A percentile compares a stretch with the other conserved stretches of the same genome.
phyloP scores from a whole-genome alignment of 2,329 filamentous ascomycete genomes.

The Fusarium poae region DNA sequence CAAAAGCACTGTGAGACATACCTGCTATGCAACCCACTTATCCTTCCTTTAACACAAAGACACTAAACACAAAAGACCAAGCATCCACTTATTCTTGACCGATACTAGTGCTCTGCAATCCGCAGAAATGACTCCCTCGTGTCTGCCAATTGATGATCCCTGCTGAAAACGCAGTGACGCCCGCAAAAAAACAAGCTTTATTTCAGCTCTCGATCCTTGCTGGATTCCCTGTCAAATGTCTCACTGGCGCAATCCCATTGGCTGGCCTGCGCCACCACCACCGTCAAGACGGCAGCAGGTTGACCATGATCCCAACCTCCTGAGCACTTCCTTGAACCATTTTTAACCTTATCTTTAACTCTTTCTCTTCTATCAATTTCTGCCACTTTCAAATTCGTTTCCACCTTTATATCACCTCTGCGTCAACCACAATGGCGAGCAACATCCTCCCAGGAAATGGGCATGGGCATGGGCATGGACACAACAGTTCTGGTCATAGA shows the following conservation, averaged over 20 bases:
- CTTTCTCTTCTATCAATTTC: too few species aligned
- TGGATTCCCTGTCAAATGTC: conserved; percentile 32
- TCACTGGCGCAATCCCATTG: conserved; percentile 22
- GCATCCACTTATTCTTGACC: too few species aligned
- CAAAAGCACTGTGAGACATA: too few species aligned
- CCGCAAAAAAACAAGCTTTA: conserved; percentile 35
- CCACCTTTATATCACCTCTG: fast-evolving
- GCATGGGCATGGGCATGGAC: conserved; percentile 19
- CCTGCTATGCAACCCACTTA: too few species aligned
- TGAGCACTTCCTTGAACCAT: not conserved
- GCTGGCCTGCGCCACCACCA: conserved; percentile 31
- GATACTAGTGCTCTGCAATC: too few species aligned
- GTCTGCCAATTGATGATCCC: not conserved
- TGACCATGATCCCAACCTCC: conserved; percentile 18
- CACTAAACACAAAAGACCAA: too few species aligned
- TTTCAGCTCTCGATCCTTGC: conserved; percentile 34
- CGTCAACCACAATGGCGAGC: conserved; percentile 21
- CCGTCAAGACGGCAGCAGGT: conserved; percentile 9
- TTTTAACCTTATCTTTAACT: conserved; percentile 1
- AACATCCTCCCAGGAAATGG: conserved; percentile 25
- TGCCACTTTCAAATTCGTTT: fast-evolving
- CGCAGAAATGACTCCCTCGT: not conserved
- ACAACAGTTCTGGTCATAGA: conserved; percentile 15
- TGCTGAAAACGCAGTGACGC: conserved; percentile 3
- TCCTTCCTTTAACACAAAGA: too few species aligned